A percentile compares a stretch with the other conserved stretches of the same genome.
Conservation (phyloP, 192 early-diverging fungal species). For the Coemansia sp. region DNA sequence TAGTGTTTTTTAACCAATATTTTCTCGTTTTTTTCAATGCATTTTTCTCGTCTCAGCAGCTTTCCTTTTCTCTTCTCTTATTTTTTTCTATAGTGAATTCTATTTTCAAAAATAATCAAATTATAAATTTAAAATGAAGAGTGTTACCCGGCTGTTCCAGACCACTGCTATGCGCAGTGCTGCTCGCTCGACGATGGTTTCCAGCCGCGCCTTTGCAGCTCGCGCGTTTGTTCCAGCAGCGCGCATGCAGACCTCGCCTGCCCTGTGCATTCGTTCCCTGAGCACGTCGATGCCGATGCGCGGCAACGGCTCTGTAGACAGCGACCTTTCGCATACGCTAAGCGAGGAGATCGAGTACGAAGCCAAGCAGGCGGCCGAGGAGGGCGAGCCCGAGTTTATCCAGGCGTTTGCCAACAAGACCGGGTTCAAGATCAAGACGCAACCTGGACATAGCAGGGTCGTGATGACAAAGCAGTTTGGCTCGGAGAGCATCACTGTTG, state of each 20-base stretch:
- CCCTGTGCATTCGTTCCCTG: slow-evolving; percentile 23
- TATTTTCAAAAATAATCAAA: background rate
- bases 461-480: slow-evolving; percentile 79
- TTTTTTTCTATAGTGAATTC: background rate
- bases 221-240: background rate
- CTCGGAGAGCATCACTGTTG: slow-evolving; percentile 84
- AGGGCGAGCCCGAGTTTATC: slow-evolving; percentile 65
- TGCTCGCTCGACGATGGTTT: background rate
- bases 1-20: too few relatives aligned
- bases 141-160: slow-evolving; percentile 19
- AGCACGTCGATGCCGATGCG: slow-evolving; percentile 28
- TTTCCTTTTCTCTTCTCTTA: background rate
- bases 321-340: slow-evolving; percentile 69
- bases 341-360: slow-evolving; percentile 76
- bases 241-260: background rate
- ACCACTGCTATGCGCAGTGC: slow-evolving; percentile 11
- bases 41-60: too few relatives aligned
- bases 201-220: slow-evolving; percentile 2
- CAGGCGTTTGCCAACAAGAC: slow-evolving; percentile 66
- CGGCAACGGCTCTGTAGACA: slow-evolving; percentile 57
- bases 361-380: slow-evolving; percentile 55
- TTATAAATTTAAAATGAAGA: slow-evolving; percentile 19
- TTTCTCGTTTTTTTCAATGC: background rate
- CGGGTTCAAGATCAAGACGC: slow-evolving; percentile 75
- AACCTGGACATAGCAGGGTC: slow-evolving; percentile 74